Percentiles rank a stretch among this genome's conserved stretches.
These are phyloP conservation scores for Aspergillus glaucus DNA, from an alignment of 2,329 filamentous ascomycete species.

Conservation along the genomic window DNA sequence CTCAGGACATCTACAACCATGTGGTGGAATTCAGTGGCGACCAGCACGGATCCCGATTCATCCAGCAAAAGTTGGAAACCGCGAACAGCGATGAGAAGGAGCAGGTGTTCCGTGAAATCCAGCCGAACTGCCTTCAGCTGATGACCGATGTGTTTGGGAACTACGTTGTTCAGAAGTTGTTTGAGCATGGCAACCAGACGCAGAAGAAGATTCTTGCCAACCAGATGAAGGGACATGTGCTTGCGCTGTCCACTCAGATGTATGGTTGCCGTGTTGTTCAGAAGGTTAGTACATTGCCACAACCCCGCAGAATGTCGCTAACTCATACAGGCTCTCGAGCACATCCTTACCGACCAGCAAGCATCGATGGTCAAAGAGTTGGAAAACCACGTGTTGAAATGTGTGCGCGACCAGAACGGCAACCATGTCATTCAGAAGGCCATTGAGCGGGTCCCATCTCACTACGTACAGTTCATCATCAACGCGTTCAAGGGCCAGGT, in stretches of 20 bases:
- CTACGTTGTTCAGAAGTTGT: conserved; percentile 96
- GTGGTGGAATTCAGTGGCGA: conserved; percentile 94
- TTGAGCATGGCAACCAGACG: conserved; percentile 87
- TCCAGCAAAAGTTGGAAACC: conserved; percentile 83
- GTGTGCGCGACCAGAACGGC: conserved; percentile 81
- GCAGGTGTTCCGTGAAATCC: conserved; percentile 78
- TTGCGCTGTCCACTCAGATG: conserved; percentile 74
- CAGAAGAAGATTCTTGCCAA: conserved; percentile 84
- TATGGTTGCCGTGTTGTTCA: conserved; percentile 95
- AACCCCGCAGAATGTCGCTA: conserved; percentile 4
- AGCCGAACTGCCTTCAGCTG: conserved; percentile 73
- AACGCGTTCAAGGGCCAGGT: conserved; percentile 71
- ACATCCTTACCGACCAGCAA: conserved; percentile 89
- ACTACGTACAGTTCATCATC: conserved; percentile 80
- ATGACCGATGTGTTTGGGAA: conserved; percentile 98
- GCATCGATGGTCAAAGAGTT: conserved; percentile 76
- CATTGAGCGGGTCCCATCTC: conserved; percentile 69
- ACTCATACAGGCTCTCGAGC: conserved; percentile 67
- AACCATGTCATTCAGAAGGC: conserved; percentile 97
- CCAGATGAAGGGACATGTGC: conserved; percentile 80
- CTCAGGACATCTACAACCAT: conserved; percentile 71
- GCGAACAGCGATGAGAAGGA: conserved; percentile 97
- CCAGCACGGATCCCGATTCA: conserved; percentile 91
- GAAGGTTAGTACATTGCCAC: conserved; percentile 53
- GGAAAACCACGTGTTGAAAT: conserved; percentile 65